These are phyloP conservation scores for Ustilago crameri DNA, from an alignment of 1,284 basidiomycete species.

Conservation along the genomic window DNA sequence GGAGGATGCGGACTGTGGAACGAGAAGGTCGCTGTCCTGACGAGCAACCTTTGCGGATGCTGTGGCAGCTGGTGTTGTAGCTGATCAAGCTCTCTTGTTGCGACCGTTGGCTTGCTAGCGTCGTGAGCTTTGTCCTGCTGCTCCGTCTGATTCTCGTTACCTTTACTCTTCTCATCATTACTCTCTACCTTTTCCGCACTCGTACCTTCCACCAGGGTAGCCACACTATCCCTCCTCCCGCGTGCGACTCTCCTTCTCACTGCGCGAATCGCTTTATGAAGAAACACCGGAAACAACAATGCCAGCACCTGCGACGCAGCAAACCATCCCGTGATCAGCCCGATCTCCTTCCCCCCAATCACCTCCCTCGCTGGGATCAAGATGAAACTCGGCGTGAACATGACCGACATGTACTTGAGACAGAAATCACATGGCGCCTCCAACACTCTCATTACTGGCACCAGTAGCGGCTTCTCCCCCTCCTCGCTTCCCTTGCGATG, in stretches of 20 bases:
- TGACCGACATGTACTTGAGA: constrained; percentile 60
- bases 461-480: constrained; percentile 13
- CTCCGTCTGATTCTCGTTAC: constrained; percentile 7
- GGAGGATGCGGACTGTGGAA: no score
- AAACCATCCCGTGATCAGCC: constrained; percentile 57
- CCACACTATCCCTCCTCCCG: constrained; percentile 9
- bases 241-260: no score
- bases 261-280: constrained; percentile 20
- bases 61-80: no score
- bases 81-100: no score
- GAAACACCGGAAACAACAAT: constrained; percentile 49
- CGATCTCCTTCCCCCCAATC: constrained; percentile 55
- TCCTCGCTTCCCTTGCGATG: neutral
- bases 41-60: no score
- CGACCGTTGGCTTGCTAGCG: no score
- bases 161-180: no score
- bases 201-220: constrained; percentile 25
- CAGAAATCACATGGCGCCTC: constrained; percentile 62
- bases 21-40: no score
- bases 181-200: neutral
- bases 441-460: constrained; percentile 23
- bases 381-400: constrained; percentile 61
- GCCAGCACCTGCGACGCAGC: constrained; percentile 47
- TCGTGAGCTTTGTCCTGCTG: no score
- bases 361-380: constrained; percentile 59